Evolutionary conservation across 2,329 filamentous ascomycete species (phyloP), one percentile per base, ranked within the genome.

Genomic region (Fusarium virguliforme): DNA sequence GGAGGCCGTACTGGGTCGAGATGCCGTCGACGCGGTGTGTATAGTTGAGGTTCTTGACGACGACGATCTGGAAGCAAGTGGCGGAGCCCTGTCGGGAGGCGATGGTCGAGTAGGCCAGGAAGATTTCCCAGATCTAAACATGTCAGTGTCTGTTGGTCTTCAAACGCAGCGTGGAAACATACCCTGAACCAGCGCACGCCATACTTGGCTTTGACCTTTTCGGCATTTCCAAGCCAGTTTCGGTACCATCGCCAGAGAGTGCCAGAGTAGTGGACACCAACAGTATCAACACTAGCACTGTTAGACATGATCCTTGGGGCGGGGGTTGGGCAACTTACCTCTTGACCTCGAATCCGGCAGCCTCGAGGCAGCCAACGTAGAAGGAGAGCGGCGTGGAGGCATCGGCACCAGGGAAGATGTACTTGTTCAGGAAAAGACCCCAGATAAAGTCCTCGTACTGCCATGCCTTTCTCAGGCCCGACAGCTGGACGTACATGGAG

Each of bases 361-460:
- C 90, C 84, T 98, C 95, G 13, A 97, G 88, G 76, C 89, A 90
- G 80, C 93, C 89, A 73, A 96, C 86, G 76, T 96, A 94, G 81
- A 91, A 95, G 67, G 93, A 93, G 54, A 98, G 89, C 34, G 95
- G 95, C 59, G 94, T 97, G 32, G 93, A 97, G 30, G 95, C 95
- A 79, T 98, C 95, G 41, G 95, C 95, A 78, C 95, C 95, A 18
- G 95, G 95, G 88, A 98, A 98, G 81, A 98, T 88, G 82, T 98
- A 97, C 86, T 97, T 97, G 89, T 98, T 98, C 91, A 98, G 95
- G 87, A 97, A 98, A 40, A 97, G 86, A 77, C 95, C 95, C 95
- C 95, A 98, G 81, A 96, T 92, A 32, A 97, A 88, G 83, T 98
- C 95, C 85, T 98, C 94, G 79, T 97, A 98, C 83, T 97, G 95